These are phyloP conservation scores for Ganoderma resinaceum DNA, from an alignment of 1,284 basidiomycete species.

Conservation along the genomic window DNA sequence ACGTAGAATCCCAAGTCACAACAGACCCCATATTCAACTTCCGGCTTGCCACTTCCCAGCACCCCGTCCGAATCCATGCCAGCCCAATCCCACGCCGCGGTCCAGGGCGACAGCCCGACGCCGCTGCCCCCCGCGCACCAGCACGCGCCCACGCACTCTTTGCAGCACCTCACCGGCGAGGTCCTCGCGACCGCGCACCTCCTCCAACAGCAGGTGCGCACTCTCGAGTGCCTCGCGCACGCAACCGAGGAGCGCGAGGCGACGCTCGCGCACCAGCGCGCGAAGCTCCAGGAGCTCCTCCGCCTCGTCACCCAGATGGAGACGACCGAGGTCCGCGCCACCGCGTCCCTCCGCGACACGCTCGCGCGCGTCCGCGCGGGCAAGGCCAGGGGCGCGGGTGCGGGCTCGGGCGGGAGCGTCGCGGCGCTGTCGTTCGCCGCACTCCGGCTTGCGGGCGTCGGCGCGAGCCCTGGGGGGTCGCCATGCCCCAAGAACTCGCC, in stretches of 20 bases:
- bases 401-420: no score
- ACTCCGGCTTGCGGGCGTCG: neutral
- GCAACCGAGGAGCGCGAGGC: conserved; percentile 13
- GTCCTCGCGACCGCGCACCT: conserved; percentile 5
- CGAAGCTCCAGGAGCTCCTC: conserved; percentile 24
- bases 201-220: conserved; percentile 17
- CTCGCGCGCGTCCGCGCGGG: conserved; percentile 19
- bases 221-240: conserved; percentile 19
- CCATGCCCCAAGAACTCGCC: neutral
- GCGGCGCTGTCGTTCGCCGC: neutral
- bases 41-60: neutral
- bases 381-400: neutral
- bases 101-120: neutral
- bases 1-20: neutral
- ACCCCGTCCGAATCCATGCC: neutral
- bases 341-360: conserved; percentile 22
- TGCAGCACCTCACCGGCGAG: neutral
- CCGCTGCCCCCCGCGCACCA: neutral
- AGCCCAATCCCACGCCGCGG: neutral
- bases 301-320: conserved; percentile 23
- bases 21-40: neutral
- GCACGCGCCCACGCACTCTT: neutral
- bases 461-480: neutral
- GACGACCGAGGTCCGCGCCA: conserved; percentile 27
- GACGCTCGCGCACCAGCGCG: conserved; percentile 17